Evolutionary conservation across 2,329 filamentous ascomycete species (phyloP).

Genomic region (Aspergillus sp.): DNA sequence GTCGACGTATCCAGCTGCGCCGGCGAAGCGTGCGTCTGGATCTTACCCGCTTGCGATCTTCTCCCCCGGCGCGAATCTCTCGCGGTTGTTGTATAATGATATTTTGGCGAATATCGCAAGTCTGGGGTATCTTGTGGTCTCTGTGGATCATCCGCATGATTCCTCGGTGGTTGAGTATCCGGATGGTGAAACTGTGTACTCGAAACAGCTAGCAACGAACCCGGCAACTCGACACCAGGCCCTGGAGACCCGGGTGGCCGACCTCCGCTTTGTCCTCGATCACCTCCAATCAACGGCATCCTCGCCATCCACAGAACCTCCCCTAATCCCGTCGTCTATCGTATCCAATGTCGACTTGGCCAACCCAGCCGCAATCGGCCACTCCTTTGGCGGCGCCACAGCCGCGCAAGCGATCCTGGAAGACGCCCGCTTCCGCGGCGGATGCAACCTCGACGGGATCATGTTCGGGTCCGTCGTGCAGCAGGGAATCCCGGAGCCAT

Average conservation of each 20-base stretch:
- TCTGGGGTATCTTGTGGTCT: background rate
- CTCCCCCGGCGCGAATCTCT: background rate
- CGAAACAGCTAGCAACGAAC: background rate
- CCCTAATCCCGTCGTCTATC: background rate
- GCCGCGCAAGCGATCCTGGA: constrained; percentile 14
- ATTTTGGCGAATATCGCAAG: background rate
- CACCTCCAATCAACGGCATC: constrained; percentile 1
- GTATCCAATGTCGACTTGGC: background rate
- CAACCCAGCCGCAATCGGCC: constrained; percentile 19
- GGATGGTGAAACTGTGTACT: constrained; percentile 7
- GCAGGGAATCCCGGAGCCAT: constrained; percentile 1
- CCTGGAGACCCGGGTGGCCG: constrained; percentile 1
- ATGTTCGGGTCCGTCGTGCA: constrained; percentile 12
- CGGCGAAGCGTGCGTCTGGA: background rate
- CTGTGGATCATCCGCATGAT: constrained; percentile 15
- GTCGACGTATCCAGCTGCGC: background rate
- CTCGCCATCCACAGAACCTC: constrained; percentile 1
- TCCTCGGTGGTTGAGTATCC: constrained; percentile 13
- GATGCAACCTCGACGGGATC: constrained; percentile 27
- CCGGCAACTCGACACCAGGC: background rate
- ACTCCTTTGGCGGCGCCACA: constrained; percentile 29
- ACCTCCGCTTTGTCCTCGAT: constrained; percentile 2
- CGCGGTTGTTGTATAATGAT: constrained; percentile 1
- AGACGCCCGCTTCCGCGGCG: constrained; percentile 17
- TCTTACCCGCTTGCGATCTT: constrained; percentile 1